Percentiles rank a stretch among this genome's conserved stretches.
phyloP scores from a whole-genome alignment of 2,329 filamentous ascomycete species.

The Xylariaceae sp. region DNA sequence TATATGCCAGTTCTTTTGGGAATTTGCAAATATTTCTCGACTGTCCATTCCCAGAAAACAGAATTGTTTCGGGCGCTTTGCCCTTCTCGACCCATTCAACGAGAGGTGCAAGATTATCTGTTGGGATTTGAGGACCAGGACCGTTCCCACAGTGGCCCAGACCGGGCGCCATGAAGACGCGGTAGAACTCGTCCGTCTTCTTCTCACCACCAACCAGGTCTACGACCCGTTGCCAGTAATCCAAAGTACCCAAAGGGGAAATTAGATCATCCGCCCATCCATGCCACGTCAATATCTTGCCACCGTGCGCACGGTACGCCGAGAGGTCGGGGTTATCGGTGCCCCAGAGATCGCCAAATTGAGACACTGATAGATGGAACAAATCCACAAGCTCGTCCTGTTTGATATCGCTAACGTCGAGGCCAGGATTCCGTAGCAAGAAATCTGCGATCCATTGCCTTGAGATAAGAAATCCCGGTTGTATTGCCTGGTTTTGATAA shows the following conservation, averaged over 20 bases:
- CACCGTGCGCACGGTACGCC: slow-evolving; percentile 43
- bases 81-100: slow-evolving; percentile 36
- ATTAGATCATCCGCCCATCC: slow-evolving; percentile 49
- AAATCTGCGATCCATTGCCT: slow-evolving; percentile 36
- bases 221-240: slow-evolving; percentile 44
- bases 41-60: slow-evolving; percentile 27
- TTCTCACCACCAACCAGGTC: slow-evolving; percentile 27
- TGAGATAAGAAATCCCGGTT: slow-evolving; percentile 29
- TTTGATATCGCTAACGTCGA: slow-evolving; percentile 42
- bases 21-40: slow-evolving; percentile 32
- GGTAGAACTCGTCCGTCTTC: slow-evolving; percentile 55
- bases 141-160: slow-evolving; percentile 58
- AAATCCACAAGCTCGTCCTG: slow-evolving; percentile 38
- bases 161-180: slow-evolving; percentile 58
- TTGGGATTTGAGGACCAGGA: slow-evolving; percentile 44
- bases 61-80: slow-evolving; percentile 29
- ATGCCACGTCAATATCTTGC: slow-evolving; percentile 52
- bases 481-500: slow-evolving; percentile 16
- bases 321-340: slow-evolving; percentile 40
- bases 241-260: slow-evolving; percentile 39
- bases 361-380: slow-evolving; percentile 28
- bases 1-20: slow-evolving; percentile 29
- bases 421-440: slow-evolving; percentile 35
- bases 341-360: slow-evolving; percentile 37
- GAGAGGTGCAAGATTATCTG: slow-evolving; percentile 27